Conservation (phyloP, 805 yeast species). For the Zygosaccharomyces siamensis region DNA sequence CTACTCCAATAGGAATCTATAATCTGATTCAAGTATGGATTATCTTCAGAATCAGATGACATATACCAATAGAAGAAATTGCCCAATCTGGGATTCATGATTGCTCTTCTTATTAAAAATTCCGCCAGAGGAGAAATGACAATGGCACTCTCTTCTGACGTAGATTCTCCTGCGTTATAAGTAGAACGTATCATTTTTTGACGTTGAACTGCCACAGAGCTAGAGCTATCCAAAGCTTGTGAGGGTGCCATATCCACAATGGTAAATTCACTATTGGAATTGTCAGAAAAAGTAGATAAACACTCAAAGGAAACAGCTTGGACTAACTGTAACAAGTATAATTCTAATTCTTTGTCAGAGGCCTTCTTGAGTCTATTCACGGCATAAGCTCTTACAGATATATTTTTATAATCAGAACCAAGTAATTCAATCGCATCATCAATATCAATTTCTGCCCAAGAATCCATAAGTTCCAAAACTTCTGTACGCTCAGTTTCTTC, state of each 20-base stretch:
- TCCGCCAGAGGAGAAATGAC: constrained; percentile 60
- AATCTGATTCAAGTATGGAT: constrained; percentile 45
- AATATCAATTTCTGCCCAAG: constrained; percentile 71
- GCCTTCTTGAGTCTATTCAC: constrained; percentile 78
- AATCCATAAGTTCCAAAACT: constrained; percentile 65
- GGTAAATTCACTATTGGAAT: constrained; percentile 36
- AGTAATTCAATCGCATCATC: constrained; percentile 84
- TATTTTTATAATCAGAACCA: constrained; percentile 70
- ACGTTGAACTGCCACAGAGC: constrained; percentile 23
- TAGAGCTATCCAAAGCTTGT: constrained; percentile 22
- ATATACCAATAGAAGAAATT: constrained; percentile 89
- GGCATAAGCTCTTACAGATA: constrained; percentile 78
- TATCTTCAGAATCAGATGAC: constrained; percentile 79
- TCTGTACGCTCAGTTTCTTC: constrained; percentile 77
- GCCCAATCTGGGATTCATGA: constrained; percentile 61
- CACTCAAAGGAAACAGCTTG: constrained; percentile 84
- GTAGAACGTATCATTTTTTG: constrained; percentile 14
- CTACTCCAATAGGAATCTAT: constrained; percentile 42
- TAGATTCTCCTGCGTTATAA: constrained; percentile 12
- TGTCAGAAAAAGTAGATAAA: constrained; percentile 26
- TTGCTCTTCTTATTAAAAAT: constrained; percentile 69
- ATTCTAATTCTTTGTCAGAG: constrained; percentile 69
- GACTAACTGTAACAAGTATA: constrained; percentile 82
- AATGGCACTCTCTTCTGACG: constrained; percentile 22
- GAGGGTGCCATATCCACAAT: constrained; percentile 34